phyloP scores from a whole-genome alignment of 352 stramenopile genomes.

The Pythium aphanidermatum region DNA sequence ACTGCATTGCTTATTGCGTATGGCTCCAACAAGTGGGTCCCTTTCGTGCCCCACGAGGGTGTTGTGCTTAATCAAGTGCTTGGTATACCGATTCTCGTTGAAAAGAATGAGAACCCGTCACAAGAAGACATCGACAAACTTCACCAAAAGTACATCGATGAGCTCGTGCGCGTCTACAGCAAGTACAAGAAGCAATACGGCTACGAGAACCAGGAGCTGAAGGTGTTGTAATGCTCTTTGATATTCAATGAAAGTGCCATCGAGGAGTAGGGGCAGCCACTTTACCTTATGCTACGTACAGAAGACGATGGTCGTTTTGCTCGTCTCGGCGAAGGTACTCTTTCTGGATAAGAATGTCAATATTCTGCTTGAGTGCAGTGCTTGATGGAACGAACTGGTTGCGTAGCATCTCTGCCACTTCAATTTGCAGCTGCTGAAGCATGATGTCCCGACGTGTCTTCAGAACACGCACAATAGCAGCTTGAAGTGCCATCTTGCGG shows the following conservation, averaged over 20 bases:
- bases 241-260: no score
- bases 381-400: constrained; percentile 68
- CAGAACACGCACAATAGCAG: constrained; percentile 74
- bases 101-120: constrained; percentile 52
- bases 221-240: constrained; percentile 42
- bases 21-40: constrained; percentile 48
- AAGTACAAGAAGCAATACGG: constrained; percentile 81
- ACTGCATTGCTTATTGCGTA: constrained; percentile 57
- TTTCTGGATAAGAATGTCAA: constrained; percentile 82
- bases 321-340: constrained; percentile 75
- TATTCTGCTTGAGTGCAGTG: constrained; percentile 63
- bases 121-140: constrained; percentile 61
- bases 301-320: constrained; percentile 40
- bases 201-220: constrained; percentile 46
- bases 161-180: constrained; percentile 74
- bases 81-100: constrained; percentile 59
- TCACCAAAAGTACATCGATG: constrained; percentile 54
- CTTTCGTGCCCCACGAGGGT: constrained; percentile 47
- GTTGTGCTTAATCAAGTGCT: constrained; percentile 67
- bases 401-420: constrained; percentile 66
- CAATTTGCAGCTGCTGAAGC: constrained; percentile 48
- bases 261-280: background rate
- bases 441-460: constrained; percentile 77
- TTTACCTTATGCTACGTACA: constrained; percentile 58
- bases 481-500: constrained; percentile 83